Conservation (phyloP, 2,329 filamentous ascomycete genomes). For the Fusarium papillatum region DNA sequence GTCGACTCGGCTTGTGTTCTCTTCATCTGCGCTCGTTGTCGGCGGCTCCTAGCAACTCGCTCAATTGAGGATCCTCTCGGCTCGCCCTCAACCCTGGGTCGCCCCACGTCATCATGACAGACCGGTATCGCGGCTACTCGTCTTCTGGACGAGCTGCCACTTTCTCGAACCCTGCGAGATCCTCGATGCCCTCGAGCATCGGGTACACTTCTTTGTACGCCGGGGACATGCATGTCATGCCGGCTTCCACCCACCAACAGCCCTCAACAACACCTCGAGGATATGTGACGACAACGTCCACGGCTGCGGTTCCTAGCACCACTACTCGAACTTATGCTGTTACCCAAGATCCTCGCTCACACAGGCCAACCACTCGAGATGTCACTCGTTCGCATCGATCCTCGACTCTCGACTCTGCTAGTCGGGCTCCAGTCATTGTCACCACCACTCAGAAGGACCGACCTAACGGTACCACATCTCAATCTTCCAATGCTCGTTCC, state of each 20-base stretch:
- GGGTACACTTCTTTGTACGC: conserved; percentile 64
- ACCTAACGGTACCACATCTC: conserved; percentile 55
- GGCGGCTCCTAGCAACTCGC: conserved; percentile 16
- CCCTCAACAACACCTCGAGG: conserved; percentile 48
- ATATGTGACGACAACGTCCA: conserved; percentile 49
- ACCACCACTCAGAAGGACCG: conserved; percentile 64
- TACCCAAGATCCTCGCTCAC: conserved; percentile 63
- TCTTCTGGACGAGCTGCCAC: conserved; percentile 59
- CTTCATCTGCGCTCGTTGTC: conserved; percentile 10
- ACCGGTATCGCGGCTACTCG: conserved; percentile 59
- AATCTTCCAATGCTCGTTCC: conserved; percentile 51
- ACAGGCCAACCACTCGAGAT: conserved; percentile 63
- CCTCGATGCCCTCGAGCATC: conserved; percentile 66
- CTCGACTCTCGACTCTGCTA: conserved; percentile 64
- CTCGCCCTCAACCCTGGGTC: conserved; percentile 11
- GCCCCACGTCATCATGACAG: conserved; percentile 57
- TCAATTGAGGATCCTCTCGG: conserved; percentile 19
- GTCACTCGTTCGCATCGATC: conserved; percentile 60
- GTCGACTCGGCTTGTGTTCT: conserved; percentile 17
- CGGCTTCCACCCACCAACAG: conserved; percentile 51
- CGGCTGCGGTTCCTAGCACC: conserved; percentile 53
- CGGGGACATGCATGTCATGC: conserved; percentile 68
- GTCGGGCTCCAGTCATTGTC: conserved; percentile 68
- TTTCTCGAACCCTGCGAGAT: conserved; percentile 63
- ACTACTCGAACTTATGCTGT: conserved; percentile 70